Evolutionary conservation across 352 stramenopile genomes (phyloP), one percentile per base, ranked within the genome.

Genomic region (Pseudoperonospora humuli): DNA sequence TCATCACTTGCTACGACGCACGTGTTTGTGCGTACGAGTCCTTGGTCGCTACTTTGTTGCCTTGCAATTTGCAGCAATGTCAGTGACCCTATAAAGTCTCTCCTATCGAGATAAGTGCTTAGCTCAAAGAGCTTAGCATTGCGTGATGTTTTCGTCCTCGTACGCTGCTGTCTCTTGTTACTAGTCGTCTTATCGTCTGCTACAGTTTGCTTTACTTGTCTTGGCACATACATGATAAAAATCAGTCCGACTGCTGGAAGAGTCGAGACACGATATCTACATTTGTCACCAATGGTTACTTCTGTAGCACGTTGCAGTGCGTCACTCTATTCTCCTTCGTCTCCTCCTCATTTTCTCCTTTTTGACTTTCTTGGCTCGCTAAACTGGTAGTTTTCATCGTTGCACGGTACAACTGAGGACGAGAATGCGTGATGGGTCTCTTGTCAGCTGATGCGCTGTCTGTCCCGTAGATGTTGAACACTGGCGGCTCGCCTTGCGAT

Each of bases 141-240:
- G n/a, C n/a, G n/a, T n/a, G n/a, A n/a, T n/a, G n/a, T n/a, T n/a
- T n/a, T 56, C 9, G 5, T 5, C 18, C 29, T 52, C 36, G 20
- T 50, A 11, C 37, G 26, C 34, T 35, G 43, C 14, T 34, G 41
- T 11, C n/a, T 29, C 0, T 32, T 46, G 26, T 44, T 5, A 6
- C 25, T n/a, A 26, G 11, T 41, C 10, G 8, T 20, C 1, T 10
- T 35, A 19, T 28, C 17, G 15, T 13, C 17, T 35, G 19, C 17
- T 34, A 17, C 13, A 19, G 17, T 14, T 24, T 26, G 26, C 27
- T 56, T 57, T 3, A n/a, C 9, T 10, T 52, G 31, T 28, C 39
- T 65, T 8, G 28, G 19, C 18, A 57, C 50, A 42, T 50, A 65
- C 56, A 61, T 64, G 13, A 24, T 46, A 11, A 32, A 8, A 28